Evolutionary conservation across 2,329 filamentous ascomycete genomes (phyloP).

Genomic region (Esteya vermicola): DNA sequence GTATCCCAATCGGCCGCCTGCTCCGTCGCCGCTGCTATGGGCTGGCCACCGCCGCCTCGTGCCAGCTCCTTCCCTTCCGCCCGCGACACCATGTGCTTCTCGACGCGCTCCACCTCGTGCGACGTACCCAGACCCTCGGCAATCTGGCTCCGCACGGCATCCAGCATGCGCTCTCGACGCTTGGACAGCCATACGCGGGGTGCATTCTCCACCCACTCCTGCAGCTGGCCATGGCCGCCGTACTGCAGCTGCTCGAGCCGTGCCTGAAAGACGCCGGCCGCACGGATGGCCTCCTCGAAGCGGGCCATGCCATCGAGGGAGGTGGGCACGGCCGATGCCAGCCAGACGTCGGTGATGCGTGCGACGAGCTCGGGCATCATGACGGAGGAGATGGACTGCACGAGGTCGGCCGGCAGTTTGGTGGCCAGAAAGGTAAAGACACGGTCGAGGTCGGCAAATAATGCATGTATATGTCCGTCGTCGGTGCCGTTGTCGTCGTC

Average conservation of each 20-base stretch:
- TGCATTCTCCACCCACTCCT: constrained; percentile 68
- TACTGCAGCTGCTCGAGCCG: constrained; percentile 49
- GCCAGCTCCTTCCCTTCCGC: constrained; percentile 49
- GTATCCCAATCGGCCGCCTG: constrained; percentile 57
- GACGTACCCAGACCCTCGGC: constrained; percentile 48
- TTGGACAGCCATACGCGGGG: constrained; percentile 77
- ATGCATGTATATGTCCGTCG: constrained; percentile 30
- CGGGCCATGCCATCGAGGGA: constrained; percentile 54
- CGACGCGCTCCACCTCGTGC: constrained; percentile 65
- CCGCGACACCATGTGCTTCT: constrained; percentile 64
- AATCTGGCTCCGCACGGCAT: constrained; percentile 57
- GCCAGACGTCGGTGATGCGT: constrained; percentile 57
- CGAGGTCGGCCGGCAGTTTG: constrained; percentile 37
- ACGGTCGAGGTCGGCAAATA: constrained; percentile 39
- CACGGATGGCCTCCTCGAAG: constrained; percentile 58
- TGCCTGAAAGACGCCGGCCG: constrained; percentile 49
- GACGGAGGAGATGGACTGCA: constrained; percentile 47
- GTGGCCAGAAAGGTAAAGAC: constrained; percentile 37
- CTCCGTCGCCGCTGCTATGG: no score
- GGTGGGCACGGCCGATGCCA: constrained; percentile 62
- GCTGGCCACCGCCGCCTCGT: constrained; percentile 29
- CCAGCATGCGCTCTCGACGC: constrained; percentile 65
- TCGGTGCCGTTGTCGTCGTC: constrained; percentile 27
- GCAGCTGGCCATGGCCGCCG: constrained; percentile 46
- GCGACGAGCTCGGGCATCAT: constrained; percentile 58